Evolutionary conservation across 768 basidiomycete genomes (phyloP), one percentile per base, ranked within the genome.

Genomic region (Cyathus striatus): DNA sequence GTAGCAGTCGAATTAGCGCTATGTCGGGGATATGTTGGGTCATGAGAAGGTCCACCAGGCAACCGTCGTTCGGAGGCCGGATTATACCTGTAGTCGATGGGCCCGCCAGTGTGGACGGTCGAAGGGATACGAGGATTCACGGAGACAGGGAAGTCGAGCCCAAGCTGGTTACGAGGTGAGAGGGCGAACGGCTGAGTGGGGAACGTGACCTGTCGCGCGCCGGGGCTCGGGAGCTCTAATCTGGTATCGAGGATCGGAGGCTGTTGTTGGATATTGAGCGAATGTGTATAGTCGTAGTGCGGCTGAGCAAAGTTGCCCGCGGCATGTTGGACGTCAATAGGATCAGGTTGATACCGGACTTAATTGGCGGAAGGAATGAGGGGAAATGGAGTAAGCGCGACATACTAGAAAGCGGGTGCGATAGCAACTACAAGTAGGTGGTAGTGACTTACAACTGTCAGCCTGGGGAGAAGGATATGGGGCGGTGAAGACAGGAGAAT

Each of bases 401-500:
- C 51, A 50, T 55, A 54, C 62, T 63, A 58, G 70, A 10, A 30
- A 30, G 68, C 56, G 69, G 66, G 53, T 68, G 66, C 66, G 66
- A 79, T 75, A 65, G 61, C 66, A 72, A 68, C 60, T 57, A n/a
- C n/a, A n/a, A n/a, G n/a, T n/a, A n/a, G n/a, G n/a, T n/a, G n/a
- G n/a, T n/a, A n/a, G n/a, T n/a, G 62, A 68, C 73, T 70, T 61
- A 78, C 74, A 65, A 69, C 66, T 73, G 72, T 75, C 72, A 48
- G 68, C 64, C 66, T 70, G 67, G 43, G 65, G 60, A 49, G 69
- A 60, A 60, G 70, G 65, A 51, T 66, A 72, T 21, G 67, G 65
- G 38, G 73, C 59, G 43, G 67, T 69, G 63, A 83, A 82, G 41
- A 79, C 73, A 51, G 86, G 85, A 2, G 86, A 86, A 53, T 85